Evolutionary conservation across 768 basidiomycete genomes (phyloP).

Genomic region (Suillus placidus): DNA sequence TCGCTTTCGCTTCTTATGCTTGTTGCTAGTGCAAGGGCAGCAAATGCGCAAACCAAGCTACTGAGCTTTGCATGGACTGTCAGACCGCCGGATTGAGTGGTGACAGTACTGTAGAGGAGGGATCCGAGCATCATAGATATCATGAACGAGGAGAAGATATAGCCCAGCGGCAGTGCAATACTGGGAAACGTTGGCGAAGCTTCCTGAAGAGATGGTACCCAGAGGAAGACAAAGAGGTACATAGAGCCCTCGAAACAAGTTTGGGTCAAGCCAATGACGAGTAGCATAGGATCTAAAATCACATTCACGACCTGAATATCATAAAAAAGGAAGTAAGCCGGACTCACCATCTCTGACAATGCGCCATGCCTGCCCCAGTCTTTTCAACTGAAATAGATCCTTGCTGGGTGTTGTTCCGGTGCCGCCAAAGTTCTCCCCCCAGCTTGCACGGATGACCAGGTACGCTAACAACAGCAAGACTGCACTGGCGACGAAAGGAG

Average conservation of each 20-base stretch:
- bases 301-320: slow-evolving; percentile 5
- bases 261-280: slow-evolving; percentile 71
- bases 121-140: slow-evolving; percentile 82
- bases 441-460: slow-evolving; percentile 56
- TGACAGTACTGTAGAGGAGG: slow-evolving; percentile 61
- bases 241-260: slow-evolving; percentile 85
- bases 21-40: slow-evolving; percentile 56
- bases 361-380: slow-evolving; percentile 57
- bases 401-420: slow-evolving; percentile 32
- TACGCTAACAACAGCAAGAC: slow-evolving; percentile 54
- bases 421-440: slow-evolving; percentile 74
- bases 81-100: slow-evolving; percentile 33
- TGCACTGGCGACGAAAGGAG: slow-evolving; percentile 71
- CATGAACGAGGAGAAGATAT: slow-evolving; percentile 84
- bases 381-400: slow-evolving; percentile 54
- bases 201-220: slow-evolving; percentile 79
- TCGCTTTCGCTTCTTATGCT: slow-evolving; percentile 49
- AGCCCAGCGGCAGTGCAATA: slow-evolving; percentile 63
- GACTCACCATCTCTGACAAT: slow-evolving; percentile 55
- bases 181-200: slow-evolving; percentile 40
- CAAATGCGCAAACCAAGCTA: slow-evolving; percentile 60
- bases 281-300: slow-evolving; percentile 55
- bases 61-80: slow-evolving; percentile 68
- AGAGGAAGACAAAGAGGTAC: slow-evolving; percentile 85
- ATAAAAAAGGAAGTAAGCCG: not conserved